A percentile compares a stretch with the other conserved stretches of the same genome.
These are phyloP conservation scores for Mycena epipterygia DNA, from an alignment of 768 basidiomycete genomes.

Conservation along the genomic window DNA sequence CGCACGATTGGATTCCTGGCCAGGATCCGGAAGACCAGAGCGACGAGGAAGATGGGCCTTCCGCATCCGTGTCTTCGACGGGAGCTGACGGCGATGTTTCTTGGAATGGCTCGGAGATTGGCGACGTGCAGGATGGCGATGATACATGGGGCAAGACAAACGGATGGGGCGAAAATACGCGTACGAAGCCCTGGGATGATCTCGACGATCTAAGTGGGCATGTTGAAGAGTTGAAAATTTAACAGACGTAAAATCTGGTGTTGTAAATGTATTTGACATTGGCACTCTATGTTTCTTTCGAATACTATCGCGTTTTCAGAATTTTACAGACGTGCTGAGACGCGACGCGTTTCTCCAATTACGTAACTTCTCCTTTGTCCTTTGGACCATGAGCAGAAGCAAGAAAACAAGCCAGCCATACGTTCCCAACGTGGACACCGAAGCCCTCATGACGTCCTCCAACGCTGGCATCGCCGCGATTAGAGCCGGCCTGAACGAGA, in stretches of 20 bases:
- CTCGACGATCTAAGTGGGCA: no score
- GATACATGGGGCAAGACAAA: slow-evolving; percentile 6
- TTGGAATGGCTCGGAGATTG: slow-evolving; percentile 55
- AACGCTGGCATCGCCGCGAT: slow-evolving; percentile 11
- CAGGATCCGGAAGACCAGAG: slow-evolving; percentile 49
- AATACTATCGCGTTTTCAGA: no score
- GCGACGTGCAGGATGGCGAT: slow-evolving; percentile 38
- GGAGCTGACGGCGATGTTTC: slow-evolving; percentile 60
- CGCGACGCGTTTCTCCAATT: slow-evolving; percentile 22
- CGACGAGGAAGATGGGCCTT: slow-evolving; percentile 42
- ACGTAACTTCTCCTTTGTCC: background rate
- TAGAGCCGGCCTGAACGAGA: slow-evolving; percentile 19
- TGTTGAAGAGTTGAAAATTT: no score
- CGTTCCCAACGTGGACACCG: background rate
- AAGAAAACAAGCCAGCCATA: slow-evolving; percentile 2
- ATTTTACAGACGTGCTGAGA: background rate
- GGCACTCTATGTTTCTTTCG: no score
- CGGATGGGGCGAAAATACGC: slow-evolving; percentile 2
- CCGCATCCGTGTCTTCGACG: slow-evolving; percentile 41
- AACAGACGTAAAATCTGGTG: no score
- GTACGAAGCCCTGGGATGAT: no score
- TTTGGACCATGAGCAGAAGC: background rate
- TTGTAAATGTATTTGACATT: no score
- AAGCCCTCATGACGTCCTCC: background rate
- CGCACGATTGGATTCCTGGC: slow-evolving; percentile 60